Evolutionary conservation across 495 filamentous ascomycete species (phyloP).

Genomic region (Barbatosphaeria neglecta): DNA sequence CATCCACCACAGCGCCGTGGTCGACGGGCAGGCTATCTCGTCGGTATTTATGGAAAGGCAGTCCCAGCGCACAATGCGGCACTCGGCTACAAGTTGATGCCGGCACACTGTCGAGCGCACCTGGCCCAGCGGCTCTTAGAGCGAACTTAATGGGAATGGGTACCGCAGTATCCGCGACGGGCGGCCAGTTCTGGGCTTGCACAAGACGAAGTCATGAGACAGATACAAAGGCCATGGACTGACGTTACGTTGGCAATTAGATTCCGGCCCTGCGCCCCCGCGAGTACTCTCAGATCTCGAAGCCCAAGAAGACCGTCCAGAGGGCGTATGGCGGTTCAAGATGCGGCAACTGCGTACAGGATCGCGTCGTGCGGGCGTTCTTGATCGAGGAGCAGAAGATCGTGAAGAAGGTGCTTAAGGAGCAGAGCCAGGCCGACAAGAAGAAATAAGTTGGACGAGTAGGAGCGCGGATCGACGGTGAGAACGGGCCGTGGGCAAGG

Average conservation of each 20-base stretch:
- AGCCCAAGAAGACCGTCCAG: constrained; percentile 97
- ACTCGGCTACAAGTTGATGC: no score
- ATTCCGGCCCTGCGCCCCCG: constrained; percentile 92
- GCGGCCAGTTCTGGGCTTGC: no score
- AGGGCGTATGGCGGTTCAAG: constrained; percentile 95
- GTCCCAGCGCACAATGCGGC: no score
- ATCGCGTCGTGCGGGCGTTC: constrained; percentile 93
- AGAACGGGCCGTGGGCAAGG: no score
- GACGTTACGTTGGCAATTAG: constrained; percentile 33
- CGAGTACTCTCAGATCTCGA: constrained; percentile 90
- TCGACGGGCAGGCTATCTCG: not conserved
- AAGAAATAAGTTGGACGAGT: constrained; percentile 21
- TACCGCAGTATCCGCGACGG: no score
- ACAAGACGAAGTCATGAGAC: no score
- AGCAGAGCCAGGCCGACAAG: constrained; percentile 70
- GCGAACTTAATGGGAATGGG: no score
- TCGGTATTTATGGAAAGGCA: no score
- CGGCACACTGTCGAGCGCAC: no score
- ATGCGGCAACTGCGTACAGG: constrained; percentile 97
- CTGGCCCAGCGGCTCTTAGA: no score
- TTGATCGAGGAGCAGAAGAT: constrained; percentile 99
- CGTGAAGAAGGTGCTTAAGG: constrained; percentile 99
- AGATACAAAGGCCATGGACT: constrained; percentile 1
- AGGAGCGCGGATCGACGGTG: not conserved
- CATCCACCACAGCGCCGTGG: not conserved